Conservation (phyloP, 352 stramenopile genomes). For the Phytophthora pseudosyringae region DNA sequence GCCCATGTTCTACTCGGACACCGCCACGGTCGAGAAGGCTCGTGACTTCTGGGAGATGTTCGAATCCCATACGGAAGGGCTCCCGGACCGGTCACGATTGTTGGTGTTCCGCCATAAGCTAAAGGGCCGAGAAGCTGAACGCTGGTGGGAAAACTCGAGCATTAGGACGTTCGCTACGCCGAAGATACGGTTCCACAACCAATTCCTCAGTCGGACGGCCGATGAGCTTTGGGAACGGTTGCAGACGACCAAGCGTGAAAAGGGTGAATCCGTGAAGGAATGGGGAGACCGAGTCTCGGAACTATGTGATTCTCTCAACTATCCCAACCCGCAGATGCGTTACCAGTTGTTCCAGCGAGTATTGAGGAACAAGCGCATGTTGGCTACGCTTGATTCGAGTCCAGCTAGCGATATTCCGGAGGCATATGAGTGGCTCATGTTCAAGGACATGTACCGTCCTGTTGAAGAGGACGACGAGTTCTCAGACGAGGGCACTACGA, state of each 20-base stretch:
- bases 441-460: background rate
- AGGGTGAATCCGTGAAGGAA: slow-evolving; percentile 1
- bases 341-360: background rate
- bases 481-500: background rate
- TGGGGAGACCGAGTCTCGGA: background rate
- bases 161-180: background rate
- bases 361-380: background rate
- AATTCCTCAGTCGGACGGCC: slow-evolving; percentile 1
- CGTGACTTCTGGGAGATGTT: slow-evolving; percentile 1
- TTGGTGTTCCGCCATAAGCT: background rate
- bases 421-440: background rate
- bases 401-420: background rate
- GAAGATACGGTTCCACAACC: slow-evolving; percentile 5
- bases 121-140: background rate
- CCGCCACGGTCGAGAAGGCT: slow-evolving; percentile 5
- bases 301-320: background rate
- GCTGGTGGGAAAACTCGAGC: slow-evolving; percentile 8
- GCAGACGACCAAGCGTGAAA: background rate
- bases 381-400: background rate
- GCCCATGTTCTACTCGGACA: slow-evolving; percentile 1
- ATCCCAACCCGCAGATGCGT: background rate
- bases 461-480: background rate
- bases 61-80: background rate
- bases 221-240: slow-evolving; percentile 1
- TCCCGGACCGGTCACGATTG: background rate